phyloP scores from a whole-genome alignment of 2,329 filamentous ascomycete genomes.

The Diaporthe vexans region DNA sequence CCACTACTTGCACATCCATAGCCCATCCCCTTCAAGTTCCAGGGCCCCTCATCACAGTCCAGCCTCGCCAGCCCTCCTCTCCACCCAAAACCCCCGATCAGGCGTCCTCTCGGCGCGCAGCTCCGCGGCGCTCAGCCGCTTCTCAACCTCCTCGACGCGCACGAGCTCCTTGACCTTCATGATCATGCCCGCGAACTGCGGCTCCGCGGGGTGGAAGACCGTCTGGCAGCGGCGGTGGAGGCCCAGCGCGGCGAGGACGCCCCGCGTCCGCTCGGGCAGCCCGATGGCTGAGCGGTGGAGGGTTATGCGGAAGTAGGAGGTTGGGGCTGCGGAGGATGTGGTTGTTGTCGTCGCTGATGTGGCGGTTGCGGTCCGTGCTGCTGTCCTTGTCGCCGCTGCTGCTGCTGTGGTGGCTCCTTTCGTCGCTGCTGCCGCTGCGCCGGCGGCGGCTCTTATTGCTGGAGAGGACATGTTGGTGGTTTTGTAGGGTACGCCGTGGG shows the following conservation, averaged over 20 bases:
- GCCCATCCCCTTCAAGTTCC: slow-evolving; percentile 51
- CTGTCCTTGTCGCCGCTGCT: background rate
- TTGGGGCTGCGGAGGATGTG: slow-evolving; percentile 51
- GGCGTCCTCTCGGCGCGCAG: slow-evolving; percentile 80
- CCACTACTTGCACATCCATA: no score
- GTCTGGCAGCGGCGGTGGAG: slow-evolving; percentile 87
- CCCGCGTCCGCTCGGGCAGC: slow-evolving; percentile 82
- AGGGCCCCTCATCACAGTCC: no score
- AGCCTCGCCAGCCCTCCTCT: slow-evolving; percentile 60
- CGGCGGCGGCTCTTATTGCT: slow-evolving; percentile 3
- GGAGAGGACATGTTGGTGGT: slow-evolving; percentile 31
- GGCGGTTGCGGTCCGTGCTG: slow-evolving; percentile 10
- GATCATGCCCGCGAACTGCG: slow-evolving; percentile 88
- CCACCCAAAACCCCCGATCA: slow-evolving; percentile 84
- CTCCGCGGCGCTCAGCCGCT: slow-evolving; percentile 73
- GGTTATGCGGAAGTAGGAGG: slow-evolving; percentile 92
- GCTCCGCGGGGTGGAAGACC: slow-evolving; percentile 88
- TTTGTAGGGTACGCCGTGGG: background rate
- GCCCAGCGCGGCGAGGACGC: slow-evolving; percentile 87
- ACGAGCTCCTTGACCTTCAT: slow-evolving; percentile 96
- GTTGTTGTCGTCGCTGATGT: background rate
- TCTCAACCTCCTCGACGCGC: slow-evolving; percentile 82
- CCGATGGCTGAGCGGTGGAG: slow-evolving; percentile 92
- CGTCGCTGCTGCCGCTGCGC: slow-evolving; percentile 16
- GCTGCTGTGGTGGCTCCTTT: background rate